phyloP scores from a whole-genome alignment of 306 rosid species.

The Crotalaria pallida region DNA sequence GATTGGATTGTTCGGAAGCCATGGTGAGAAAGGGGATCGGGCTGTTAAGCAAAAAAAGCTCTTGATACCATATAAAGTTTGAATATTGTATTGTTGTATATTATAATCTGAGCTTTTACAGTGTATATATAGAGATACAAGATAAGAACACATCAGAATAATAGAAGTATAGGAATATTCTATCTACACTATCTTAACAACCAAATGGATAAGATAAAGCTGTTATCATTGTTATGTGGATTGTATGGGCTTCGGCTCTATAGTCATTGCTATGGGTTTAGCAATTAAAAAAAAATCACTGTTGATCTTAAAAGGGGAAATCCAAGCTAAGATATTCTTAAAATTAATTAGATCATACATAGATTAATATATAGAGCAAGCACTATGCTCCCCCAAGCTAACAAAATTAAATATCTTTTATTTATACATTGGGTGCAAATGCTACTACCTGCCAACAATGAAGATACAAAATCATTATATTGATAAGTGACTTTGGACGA shows the following conservation, averaged over 20 bases:
- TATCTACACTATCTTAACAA: slow-evolving; percentile 65
- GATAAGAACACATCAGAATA: too few species aligned
- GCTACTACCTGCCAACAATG: slow-evolving; percentile 64
- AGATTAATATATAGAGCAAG: background rate
- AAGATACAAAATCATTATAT: slow-evolving; percentile 78
- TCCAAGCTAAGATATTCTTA: background rate
- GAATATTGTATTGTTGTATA: too few species aligned
- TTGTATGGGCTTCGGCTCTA: slow-evolving; percentile 86
- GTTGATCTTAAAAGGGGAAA: slow-evolving; percentile 45
- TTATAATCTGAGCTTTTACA: too few species aligned
- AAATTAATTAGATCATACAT: slow-evolving; percentile 5
- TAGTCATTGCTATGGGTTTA: slow-evolving; percentile 98
- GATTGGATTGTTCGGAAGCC: too few species aligned
- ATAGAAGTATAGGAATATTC: too few species aligned
- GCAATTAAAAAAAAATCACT: slow-evolving; percentile 96
- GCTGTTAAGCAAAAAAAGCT: too few species aligned
- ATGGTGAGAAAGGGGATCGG: too few species aligned
- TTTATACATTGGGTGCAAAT: background rate
- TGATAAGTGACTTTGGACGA: slow-evolving; percentile 68
- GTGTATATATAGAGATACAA: too few species aligned
- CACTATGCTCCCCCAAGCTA: background rate
- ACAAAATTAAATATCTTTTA: background rate
- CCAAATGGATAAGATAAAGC: too few species aligned
- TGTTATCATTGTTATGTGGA: too few species aligned
- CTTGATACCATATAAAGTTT: too few species aligned